Evolutionary conservation across 306 rosid genomes (phyloP).

Genomic region (Arachis stenosperma): DNA sequence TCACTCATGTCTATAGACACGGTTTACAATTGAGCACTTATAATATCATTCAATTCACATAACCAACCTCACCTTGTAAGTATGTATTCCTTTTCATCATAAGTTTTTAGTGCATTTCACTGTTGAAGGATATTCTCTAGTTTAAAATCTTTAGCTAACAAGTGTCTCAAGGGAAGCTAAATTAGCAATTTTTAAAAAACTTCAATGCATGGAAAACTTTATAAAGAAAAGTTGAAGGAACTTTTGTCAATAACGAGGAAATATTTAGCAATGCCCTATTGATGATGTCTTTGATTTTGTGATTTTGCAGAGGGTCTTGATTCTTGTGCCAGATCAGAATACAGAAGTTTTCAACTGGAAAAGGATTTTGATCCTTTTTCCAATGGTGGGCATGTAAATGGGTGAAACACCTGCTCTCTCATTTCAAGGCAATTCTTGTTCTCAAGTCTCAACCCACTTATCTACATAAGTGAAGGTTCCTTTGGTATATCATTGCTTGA

Average conservation of each 20-base stretch:
- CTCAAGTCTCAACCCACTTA: background rate
- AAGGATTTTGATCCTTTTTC: conserved; percentile 44
- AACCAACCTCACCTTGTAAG: background rate
- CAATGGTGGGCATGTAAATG: conserved; percentile 44
- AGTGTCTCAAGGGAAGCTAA: too few relatives aligned
- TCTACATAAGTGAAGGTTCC: conserved; percentile 7
- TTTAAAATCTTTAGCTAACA: too few relatives aligned
- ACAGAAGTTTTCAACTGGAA: conserved; percentile 44
- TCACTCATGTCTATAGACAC: background rate
- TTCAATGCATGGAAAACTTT: too few relatives aligned
- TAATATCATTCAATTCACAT: background rate
- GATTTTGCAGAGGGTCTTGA: conserved; percentile 57
- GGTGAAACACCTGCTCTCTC: conserved; percentile 33
- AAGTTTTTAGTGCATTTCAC: background rate
- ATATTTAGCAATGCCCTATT: conserved; percentile 18
- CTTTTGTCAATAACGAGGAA: too few relatives aligned
- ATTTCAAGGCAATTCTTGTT: conserved; percentile 30
- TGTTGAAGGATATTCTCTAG: too few relatives aligned
- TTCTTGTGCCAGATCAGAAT: conserved; percentile 49
- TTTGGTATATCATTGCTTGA: background rate
- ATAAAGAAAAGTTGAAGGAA: too few relatives aligned
- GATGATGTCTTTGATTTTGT: conserved; percentile 41
- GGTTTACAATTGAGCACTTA: background rate
- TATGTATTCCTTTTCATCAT: background rate
- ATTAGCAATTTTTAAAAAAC: too few relatives aligned